Base-by-base conservation (phyloP, 495 filamentous ascomycete species). In the Penicillium cosmopolitanum region DNA sequence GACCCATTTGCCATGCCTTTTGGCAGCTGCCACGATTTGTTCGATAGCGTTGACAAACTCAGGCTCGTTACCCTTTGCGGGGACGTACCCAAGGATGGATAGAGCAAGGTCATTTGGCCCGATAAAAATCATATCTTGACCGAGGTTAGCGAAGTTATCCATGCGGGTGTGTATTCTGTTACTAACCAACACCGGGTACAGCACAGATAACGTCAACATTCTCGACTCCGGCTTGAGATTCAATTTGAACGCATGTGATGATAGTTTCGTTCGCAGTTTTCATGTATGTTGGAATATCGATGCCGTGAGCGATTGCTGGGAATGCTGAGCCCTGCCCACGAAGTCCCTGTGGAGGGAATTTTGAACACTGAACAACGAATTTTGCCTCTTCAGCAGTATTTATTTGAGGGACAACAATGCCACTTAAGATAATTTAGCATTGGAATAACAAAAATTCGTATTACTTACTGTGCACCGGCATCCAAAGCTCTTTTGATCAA, bases 191-290 rank as follows among this genome's bases (percentile, higher is more conserved):
- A 18, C 67, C 67, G 5, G 55, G 59, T 0, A 70, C 62, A n/a
- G 62, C 67, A 48, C 62, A 65, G 34, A 64, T 64, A 2, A 23
- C 65, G 12, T 64, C 61, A 18, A 64, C 57, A 51, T 84, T 78
- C 1, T 89, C 82, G 35, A 95, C 74, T 0, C 89, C 90, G 57
- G 86, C 86, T 61, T 77, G 78, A 0, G 91, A 94, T 73, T 96
- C 91, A 61, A 96, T 93, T 75, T 95, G 91, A 28, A 93, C 80
- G 69, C 92, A 88, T n/a, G 87, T 91, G 43, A 92, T 72, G n/a
- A 93, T 74, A 35, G 82, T 80, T 18, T 85, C 82, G 71, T 95
- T 93, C n/a, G 90, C 89, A 56, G 91, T 84, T 65, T 89, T 83
- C 36, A 92, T 77, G 60, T 96, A 95, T 40, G 60, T 62, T 23